Base-by-base conservation (phyloP, 2,329 filamentous ascomycete species). In the Colletotrichum godetiae region DNA sequence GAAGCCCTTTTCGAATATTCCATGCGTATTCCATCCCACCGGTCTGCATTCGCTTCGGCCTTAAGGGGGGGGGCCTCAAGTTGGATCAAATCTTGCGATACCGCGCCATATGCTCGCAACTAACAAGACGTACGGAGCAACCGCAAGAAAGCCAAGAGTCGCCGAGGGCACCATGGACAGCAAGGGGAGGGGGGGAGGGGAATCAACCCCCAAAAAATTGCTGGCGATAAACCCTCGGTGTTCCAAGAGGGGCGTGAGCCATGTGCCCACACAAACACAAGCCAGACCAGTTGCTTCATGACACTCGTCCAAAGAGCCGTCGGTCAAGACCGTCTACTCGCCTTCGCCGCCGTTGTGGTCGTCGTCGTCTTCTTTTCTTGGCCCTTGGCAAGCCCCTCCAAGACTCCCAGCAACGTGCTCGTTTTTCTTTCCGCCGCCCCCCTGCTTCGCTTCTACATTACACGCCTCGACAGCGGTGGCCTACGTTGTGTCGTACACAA, bases 1-100 rank as follows among this genome's bases (percentile, higher is more conserved):
- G 66, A 70, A 65, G 67, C 27, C 66, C 53, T 69, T 63, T 64
- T 73, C 66, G 70, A 73, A 73, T 70, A 60, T 73, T 73, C 70
- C 70, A 73, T 73, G 67, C 70, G 66, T 60, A 22, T 70, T 69
- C 60, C 56, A 73, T 73, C 52, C 60, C 67, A 42, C 62, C 31
- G 33, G 42, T 65, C 37, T 65, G 46, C 67, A 60, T 60, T 53
- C 60, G 46, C 49, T 33, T 12, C 11, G 24, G 11, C 19, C 29
- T 27, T 15, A 5, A 6, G 27, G 19, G 42, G 11, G n/a, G 24
- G 19, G 27, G 27, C 5, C 37, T 42, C 37, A 42, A 19, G 24
- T 7, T 19, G 27, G 27, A 12, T 22, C 46, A 57, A 68, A 64
- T 64, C 65, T 63, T 42, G 22, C 33, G 65, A 72, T 27, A 22